These are phyloP conservation scores for Murraya paniculata DNA, from an alignment of 345 rosid genomes.

Conservation along the genomic window DNA sequence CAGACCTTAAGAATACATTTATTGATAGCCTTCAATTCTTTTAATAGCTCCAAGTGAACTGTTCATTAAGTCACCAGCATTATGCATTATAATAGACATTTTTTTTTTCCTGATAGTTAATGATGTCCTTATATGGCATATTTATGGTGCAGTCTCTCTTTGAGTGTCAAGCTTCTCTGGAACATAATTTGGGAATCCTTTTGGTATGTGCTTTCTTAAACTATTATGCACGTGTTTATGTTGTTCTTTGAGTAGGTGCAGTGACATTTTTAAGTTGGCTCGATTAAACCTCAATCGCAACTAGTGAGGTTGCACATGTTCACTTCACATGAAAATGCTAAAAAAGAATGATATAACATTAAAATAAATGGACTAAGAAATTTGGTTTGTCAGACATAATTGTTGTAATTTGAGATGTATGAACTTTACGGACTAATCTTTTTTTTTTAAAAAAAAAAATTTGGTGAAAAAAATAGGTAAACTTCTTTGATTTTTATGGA, in stretches of 20 bases:
- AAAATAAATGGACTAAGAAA: background rate
- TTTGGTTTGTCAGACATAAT: background rate
- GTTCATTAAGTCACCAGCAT: background rate
- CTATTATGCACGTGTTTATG: background rate
- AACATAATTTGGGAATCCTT: constrained; percentile 82
- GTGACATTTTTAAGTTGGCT: background rate
- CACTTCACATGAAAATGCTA: background rate
- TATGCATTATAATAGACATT: background rate
- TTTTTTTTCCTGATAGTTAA: background rate
- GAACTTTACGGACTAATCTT: background rate
- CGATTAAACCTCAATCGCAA: background rate
- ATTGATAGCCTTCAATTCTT: background rate
- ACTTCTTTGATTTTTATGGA: constrained; percentile 89
- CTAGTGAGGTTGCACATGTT: background rate
- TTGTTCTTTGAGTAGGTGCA: background rate
- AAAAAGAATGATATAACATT: background rate
- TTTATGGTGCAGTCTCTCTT: constrained; percentile 52
- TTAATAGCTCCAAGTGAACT: background rate
- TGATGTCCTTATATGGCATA: constrained; percentile 1
- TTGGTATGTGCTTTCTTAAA: constrained; percentile 52
- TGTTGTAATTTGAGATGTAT: background rate
- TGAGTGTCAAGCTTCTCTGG: constrained; percentile 47
- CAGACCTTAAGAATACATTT: background rate
- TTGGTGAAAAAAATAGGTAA: constrained; percentile 42
- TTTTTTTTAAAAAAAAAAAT: constrained; percentile 5